Percentiles rank a stretch among this genome's conserved stretches.
Evolutionary conservation across 1,139 yeast genomes (phyloP).

Genomic region (Sugiyamaella neomexicana): DNA sequence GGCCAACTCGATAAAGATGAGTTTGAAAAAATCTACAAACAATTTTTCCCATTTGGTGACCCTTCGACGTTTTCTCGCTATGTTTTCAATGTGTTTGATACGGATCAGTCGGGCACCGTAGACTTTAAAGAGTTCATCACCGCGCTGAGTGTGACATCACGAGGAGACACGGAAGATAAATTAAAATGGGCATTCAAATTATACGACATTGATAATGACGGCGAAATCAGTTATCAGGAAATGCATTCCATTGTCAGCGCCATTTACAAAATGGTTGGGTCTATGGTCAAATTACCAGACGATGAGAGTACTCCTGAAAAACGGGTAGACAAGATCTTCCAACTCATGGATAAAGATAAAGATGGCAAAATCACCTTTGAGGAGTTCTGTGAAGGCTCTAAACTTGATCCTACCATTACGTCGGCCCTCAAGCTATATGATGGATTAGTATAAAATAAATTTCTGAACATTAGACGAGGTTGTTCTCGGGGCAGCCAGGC

Average conservation of each 20-base stretch:
- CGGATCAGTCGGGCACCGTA: slow-evolving; percentile 74
- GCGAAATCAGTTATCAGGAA: slow-evolving; percentile 71
- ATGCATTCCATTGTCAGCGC: slow-evolving; percentile 78
- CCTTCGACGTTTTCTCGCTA: slow-evolving; percentile 89
- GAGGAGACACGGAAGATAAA: slow-evolving; percentile 88
- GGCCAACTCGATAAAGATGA: slow-evolving; percentile 88
- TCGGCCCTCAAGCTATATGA: slow-evolving; percentile 74
- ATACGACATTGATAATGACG: slow-evolving; percentile 80
- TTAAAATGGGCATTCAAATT: slow-evolving; percentile 78
- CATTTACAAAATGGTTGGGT: slow-evolving; percentile 92
- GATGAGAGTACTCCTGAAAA: slow-evolving; percentile 92
- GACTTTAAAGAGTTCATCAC: slow-evolving; percentile 92
- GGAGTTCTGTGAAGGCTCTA: slow-evolving; percentile 81
- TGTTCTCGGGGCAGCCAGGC: neutral
- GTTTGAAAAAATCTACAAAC: slow-evolving; percentile 88
- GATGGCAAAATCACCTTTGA: slow-evolving; percentile 70
- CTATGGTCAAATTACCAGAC: slow-evolving; percentile 88
- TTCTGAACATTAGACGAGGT: neutral
- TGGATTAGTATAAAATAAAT: slow-evolving; percentile 39
- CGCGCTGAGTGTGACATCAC: slow-evolving; percentile 81
- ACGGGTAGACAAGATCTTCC: slow-evolving; percentile 80
- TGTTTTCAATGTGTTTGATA: slow-evolving; percentile 86
- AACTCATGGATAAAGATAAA: slow-evolving; percentile 65
- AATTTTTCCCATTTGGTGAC: slow-evolving; percentile 97
- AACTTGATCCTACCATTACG: slow-evolving; percentile 77